Evolutionary conservation across 139 green algal species (phyloP).

Genomic region (Prasinococcaceae sp.): DNA sequence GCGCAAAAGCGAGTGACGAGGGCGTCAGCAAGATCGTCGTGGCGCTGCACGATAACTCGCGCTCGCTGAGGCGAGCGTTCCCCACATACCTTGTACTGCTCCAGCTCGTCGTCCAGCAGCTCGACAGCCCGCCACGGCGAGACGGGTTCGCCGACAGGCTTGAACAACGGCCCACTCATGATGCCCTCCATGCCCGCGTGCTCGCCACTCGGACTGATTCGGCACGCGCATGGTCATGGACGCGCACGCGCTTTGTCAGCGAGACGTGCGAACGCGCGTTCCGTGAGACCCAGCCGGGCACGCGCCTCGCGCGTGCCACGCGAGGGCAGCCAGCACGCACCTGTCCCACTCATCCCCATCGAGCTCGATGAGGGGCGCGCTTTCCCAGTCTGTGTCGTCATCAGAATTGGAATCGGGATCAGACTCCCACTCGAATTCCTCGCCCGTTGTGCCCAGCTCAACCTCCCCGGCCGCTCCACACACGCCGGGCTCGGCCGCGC

Average conservation of each 20-base stretch:
- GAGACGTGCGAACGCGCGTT: neutral
- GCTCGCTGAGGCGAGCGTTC: too few species aligned
- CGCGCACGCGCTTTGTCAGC: neutral
- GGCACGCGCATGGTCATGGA: neutral
- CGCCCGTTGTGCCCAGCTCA: neutral
- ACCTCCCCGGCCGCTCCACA: too few species aligned
- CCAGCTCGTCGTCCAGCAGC: conserved; percentile 15
- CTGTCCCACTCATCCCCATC: too few species aligned
- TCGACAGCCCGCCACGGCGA: conserved; percentile 13
- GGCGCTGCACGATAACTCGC: neutral
- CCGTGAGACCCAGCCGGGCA: neutral
- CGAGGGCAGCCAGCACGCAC: too few species aligned
- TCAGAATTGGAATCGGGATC: neutral
- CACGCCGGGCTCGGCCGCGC: neutral
- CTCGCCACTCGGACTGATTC: neutral
- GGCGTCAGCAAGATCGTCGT: too few species aligned
- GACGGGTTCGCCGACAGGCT: neutral
- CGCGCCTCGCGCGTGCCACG: too few species aligned
- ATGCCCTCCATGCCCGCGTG: neutral
- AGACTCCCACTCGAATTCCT: too few species aligned
- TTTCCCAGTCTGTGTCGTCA: too few species aligned
- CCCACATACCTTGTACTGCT: conserved; percentile 14
- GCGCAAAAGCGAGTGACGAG: neutral
- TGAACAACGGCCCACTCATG: neutral
- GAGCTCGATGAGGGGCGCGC: too few species aligned